phyloP scores from a whole-genome alignment of 176 grass and related monocot species.

The Rhipidocladum racemiflorum region DNA sequence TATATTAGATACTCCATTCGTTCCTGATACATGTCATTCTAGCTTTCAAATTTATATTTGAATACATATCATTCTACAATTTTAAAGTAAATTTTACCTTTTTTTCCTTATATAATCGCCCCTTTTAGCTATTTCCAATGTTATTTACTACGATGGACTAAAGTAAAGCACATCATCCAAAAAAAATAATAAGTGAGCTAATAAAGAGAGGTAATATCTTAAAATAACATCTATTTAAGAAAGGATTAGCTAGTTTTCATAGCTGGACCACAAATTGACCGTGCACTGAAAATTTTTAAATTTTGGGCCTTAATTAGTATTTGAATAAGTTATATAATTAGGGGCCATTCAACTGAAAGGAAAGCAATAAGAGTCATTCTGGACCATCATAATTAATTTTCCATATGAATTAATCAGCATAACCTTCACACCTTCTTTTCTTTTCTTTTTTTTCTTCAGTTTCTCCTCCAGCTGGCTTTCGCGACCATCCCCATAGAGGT shows the following conservation, averaged over 20 bases:
- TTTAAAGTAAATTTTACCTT: too few relatives aligned
- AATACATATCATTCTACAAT: too few relatives aligned
- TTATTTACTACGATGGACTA: too few relatives aligned
- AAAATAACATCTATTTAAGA: too few relatives aligned
- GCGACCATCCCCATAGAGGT: conserved; percentile 83
- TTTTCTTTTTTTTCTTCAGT: conserved; percentile 36
- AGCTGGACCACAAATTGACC: not conserved
- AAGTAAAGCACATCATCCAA: too few relatives aligned
- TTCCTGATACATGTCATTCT: too few relatives aligned
- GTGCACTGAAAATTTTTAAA: not conserved
- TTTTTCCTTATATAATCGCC: too few relatives aligned
- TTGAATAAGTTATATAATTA: not conserved
- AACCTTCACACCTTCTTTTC: not conserved
- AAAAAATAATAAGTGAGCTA: too few relatives aligned
- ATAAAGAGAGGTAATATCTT: too few relatives aligned
- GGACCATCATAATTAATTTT: not conserved
- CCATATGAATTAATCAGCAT: not conserved
- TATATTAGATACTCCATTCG: too few relatives aligned
- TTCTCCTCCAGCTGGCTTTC: conserved; percentile 61
- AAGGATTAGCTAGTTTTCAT: not conserved
- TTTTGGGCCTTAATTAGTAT: not conserved
- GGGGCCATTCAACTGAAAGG: not conserved
- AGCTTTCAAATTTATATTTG: too few relatives aligned
- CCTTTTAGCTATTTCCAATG: too few relatives aligned
- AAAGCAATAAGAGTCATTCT: not conserved